A percentile compares a stretch with the other conserved stretches of the same genome.
Evolutionary conservation across 2,329 filamentous ascomycete genomes (phyloP).

Genomic region (Hyphodiscus sp.): DNA sequence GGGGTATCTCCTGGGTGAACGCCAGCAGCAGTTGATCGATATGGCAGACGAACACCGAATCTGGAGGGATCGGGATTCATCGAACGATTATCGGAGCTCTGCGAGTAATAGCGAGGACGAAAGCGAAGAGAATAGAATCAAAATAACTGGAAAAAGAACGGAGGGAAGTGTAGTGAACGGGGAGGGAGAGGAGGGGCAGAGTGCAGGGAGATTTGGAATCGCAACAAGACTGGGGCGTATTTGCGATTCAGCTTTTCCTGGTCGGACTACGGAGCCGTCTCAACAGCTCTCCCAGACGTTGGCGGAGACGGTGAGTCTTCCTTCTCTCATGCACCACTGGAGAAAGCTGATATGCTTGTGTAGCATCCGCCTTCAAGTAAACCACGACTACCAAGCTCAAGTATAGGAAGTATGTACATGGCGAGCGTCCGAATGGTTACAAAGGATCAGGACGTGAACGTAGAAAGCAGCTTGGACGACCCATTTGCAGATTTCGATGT

Average conservation of each 20-base stretch:
- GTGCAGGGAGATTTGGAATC: neutral
- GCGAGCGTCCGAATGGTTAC: neutral
- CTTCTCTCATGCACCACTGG: neutral
- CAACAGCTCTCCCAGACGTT: neutral
- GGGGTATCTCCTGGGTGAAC: neutral
- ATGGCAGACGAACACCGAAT: neutral
- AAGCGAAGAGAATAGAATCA: neutral
- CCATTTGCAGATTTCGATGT: neutral
- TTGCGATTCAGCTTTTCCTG: neutral
- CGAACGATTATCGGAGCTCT: neutral
- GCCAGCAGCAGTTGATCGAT: neutral
- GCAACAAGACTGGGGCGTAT: neutral
- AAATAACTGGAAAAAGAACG: neutral
- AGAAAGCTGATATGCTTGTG: constrained; percentile 2
- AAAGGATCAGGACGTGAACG: constrained; percentile 3
- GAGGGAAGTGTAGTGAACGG: neutral
- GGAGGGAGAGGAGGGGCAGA: neutral
- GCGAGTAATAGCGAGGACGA: neutral
- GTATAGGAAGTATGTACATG: neutral
- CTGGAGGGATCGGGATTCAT: neutral
- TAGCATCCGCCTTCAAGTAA: constrained; percentile 15
- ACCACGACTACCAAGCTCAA: constrained; percentile 6
- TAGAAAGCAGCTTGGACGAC: neutral
- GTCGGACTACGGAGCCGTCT: neutral
- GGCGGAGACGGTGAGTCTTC: neutral